Evolutionary conservation across 1,284 basidiomycete genomes (phyloP).

Genomic region (Rhizoctonia solani): DNA sequence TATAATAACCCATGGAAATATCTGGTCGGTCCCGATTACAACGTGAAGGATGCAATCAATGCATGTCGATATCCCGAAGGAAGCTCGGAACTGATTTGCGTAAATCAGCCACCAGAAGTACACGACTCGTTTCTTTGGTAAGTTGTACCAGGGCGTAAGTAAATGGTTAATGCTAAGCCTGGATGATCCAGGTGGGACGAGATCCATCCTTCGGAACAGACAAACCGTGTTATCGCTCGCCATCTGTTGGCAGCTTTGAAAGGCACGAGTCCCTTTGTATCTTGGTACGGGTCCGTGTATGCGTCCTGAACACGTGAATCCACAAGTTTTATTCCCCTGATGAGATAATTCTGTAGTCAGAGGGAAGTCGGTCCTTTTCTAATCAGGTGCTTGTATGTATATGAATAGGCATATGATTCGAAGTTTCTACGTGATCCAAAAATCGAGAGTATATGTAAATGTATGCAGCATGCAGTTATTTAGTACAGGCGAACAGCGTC

Average conservation of each 20-base stretch:
- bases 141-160: neutral
- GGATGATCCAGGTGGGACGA: slow-evolving; percentile 30
- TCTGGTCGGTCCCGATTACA: slow-evolving; percentile 13
- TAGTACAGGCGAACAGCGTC: slow-evolving; percentile 28
- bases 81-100: neutral
- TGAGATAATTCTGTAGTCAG: too few relatives aligned
- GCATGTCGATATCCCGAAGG: slow-evolving; percentile 9
- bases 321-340: too few relatives aligned
- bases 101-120: neutral
- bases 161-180: too few relatives aligned
- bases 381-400: too few relatives aligned
- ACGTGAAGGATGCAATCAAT: neutral
- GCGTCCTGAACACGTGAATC: too few relatives aligned
- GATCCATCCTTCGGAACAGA: neutral
- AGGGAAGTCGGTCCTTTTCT: too few relatives aligned
- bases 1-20: slow-evolving; percentile 14
- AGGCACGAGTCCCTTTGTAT: neutral
- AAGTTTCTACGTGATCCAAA: too few relatives aligned
- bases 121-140: slow-evolving; percentile 20
- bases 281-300: slow-evolving; percentile 3
- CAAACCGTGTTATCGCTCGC: slow-evolving; percentile 8
- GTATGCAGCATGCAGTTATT: too few relatives aligned
- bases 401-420: too few relatives aligned
- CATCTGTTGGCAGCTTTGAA: slow-evolving; percentile 6
- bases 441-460: neutral